Conservation (phyloP, 2,329 filamentous ascomycete species). For the Talaromyces amestolkiae region DNA sequence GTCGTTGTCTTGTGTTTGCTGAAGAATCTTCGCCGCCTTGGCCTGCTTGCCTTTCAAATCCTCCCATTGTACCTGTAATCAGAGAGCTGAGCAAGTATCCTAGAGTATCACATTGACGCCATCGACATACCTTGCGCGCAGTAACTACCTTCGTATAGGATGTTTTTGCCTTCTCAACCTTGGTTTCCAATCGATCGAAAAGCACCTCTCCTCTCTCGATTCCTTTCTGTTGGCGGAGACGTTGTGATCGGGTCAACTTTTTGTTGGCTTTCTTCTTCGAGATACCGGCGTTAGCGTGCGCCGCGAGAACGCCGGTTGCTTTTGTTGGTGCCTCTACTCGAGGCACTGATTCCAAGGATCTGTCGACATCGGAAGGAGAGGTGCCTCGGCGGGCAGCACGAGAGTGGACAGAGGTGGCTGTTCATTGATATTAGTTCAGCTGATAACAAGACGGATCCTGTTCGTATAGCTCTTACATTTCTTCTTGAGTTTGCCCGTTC, state of each 20-base stretch:
- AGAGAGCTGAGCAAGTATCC: not conserved
- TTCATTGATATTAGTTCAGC: not conserved
- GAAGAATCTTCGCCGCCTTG: conserved; percentile 32
- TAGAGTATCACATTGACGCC: not conserved
- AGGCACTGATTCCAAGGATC: conserved; percentile 46
- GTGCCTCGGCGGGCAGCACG: conserved; percentile 58
- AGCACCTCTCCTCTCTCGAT: conserved; percentile 56
- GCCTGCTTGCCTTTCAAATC: conserved; percentile 38
- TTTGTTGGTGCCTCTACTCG: conserved; percentile 41
- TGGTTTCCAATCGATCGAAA: conserved; percentile 55
- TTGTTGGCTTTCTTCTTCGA: conserved; percentile 52
- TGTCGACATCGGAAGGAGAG: conserved; percentile 55
- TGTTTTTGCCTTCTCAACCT: conserved; percentile 51
- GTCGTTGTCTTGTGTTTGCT: conserved; percentile 52
- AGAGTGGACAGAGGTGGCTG: conserved; percentile 55
- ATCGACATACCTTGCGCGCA: conserved; percentile 41
- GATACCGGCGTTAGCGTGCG: conserved; percentile 53
- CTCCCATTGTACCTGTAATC: conserved; percentile 40
- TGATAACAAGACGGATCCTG: not conserved
- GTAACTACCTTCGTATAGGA: conserved; percentile 42
- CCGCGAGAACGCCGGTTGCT: conserved; percentile 48
- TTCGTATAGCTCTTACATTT: conserved; percentile 28
- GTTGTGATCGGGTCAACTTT: conserved; percentile 52
- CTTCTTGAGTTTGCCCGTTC: conserved; percentile 33
- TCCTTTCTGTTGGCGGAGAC: conserved; percentile 53